A percentile compares a stretch with the other conserved stretches of the same genome.
Evolutionary conservation across 768 basidiomycete species (phyloP).

Genomic region (Candolleomyces eurysporus): DNA sequence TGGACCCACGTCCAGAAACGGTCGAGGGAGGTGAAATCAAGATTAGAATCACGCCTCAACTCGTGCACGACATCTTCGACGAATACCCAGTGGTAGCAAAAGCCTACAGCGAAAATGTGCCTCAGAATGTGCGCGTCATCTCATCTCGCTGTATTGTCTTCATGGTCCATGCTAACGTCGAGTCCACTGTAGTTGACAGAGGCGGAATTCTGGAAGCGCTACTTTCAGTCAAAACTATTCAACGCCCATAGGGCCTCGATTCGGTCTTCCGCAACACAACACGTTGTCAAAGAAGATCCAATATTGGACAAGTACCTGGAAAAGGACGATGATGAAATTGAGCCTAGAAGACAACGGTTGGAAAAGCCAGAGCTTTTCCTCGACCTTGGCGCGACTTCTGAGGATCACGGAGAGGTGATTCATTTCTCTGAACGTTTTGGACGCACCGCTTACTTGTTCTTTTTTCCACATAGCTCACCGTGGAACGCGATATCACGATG

Average conservation of each 20-base stretch:
- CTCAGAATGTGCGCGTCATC: constrained; percentile 54
- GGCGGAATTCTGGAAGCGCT: constrained; percentile 94
- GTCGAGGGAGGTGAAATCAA: constrained; percentile 84
- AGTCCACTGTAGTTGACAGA: constrained; percentile 65
- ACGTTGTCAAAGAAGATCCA: constrained; percentile 84
- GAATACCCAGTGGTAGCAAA: constrained; percentile 94
- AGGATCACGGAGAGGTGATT: constrained; percentile 85
- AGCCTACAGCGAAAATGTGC: constrained; percentile 92
- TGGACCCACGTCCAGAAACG: constrained; percentile 85
- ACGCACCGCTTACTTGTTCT: constrained; percentile 2
- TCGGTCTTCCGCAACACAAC: constrained; percentile 78
- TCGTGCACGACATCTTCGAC: constrained; percentile 95
- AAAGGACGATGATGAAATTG: constrained; percentile 89
- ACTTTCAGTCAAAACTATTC: constrained; percentile 95
- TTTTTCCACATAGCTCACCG: constrained; percentile 65
- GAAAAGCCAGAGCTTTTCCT: constrained; percentile 75
- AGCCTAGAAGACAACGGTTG: constrained; percentile 69
- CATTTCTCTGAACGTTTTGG: background rate
- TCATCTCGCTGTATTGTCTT: constrained; percentile 4
- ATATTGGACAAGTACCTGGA: constrained; percentile 98
- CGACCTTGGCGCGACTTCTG: constrained; percentile 82
- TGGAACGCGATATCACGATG: constrained; percentile 92
- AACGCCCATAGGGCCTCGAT: constrained; percentile 93
- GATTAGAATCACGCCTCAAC: constrained; percentile 85
- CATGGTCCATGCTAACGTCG: background rate